Evolutionary conservation across 768 basidiomycete genomes (phyloP).

Genomic region (Amanita pseudoporphyria): DNA sequence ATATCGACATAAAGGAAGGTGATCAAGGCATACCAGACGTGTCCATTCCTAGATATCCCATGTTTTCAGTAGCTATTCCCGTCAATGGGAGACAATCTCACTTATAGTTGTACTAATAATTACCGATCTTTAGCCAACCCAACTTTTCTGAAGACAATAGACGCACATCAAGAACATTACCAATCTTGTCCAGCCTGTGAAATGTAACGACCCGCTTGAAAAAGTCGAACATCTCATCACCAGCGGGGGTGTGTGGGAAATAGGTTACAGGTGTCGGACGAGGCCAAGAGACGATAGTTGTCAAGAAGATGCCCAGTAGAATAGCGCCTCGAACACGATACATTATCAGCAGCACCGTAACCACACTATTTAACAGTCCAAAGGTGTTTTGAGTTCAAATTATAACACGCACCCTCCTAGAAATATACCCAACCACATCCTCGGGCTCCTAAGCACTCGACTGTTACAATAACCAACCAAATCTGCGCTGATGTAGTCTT

Average conservation of each 20-base stretch:
- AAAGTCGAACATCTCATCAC: conserved; percentile 69
- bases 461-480: conserved; percentile 53
- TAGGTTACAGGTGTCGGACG: conserved; percentile 72
- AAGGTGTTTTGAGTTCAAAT: not conserved
- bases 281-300: conserved; percentile 84
- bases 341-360: conserved; percentile 74
- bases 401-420: conserved; percentile 53
- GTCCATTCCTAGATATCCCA: conserved; percentile 40
- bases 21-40: conserved; percentile 79
- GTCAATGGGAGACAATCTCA: conserved; percentile 11
- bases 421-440: conserved; percentile 86
- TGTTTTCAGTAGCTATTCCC: conserved; percentile 8
- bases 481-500: conserved; percentile 33
- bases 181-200: conserved; percentile 49
- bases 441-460: conserved; percentile 62
- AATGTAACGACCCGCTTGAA: conserved; percentile 82
- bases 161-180: conserved; percentile 61
- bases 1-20: conserved; percentile 90
- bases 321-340: conserved; percentile 81
- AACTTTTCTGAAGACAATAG: not conserved
- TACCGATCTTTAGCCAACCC: conserved; percentile 1
- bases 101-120: conserved; percentile 38
- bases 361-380: conserved; percentile 32
- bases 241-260: conserved; percentile 64
- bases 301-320: conserved; percentile 74